Evolutionary conservation across 75 land plant species (phyloP).

Genomic region (Sequoia sempervirens): DNA sequence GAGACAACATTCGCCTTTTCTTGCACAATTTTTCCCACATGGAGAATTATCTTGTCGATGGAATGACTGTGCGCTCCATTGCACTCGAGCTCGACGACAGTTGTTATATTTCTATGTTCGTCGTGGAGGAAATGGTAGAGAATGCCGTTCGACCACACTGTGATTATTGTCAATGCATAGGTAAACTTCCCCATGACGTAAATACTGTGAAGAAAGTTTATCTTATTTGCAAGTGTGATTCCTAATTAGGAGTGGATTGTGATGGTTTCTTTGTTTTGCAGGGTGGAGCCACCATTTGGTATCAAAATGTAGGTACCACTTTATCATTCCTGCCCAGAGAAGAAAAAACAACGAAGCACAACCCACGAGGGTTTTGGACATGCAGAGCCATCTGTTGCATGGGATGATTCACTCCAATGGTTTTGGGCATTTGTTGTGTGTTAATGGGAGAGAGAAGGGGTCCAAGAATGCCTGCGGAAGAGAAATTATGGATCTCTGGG

Average conservation of each 20-base stretch:
- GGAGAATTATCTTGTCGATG: constrained; percentile 30
- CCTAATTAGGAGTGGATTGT: background rate
- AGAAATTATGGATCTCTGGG: constrained; percentile 90
- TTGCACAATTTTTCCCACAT: constrained; percentile 48
- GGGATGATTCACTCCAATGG: constrained; percentile 94
- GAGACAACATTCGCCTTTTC: constrained; percentile 70
- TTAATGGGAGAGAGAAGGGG: constrained; percentile 76
- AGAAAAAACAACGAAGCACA: constrained; percentile 19
- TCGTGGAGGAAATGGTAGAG: constrained; percentile 54
- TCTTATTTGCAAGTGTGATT: background rate
- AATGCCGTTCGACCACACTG: constrained; percentile 51
- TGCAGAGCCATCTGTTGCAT: constrained; percentile 53
- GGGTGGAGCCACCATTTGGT: constrained; percentile 94
- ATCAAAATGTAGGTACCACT: constrained; percentile 71
- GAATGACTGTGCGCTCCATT: constrained; percentile 63
- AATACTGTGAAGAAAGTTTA: background rate
- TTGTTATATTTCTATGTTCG: constrained; percentile 42
- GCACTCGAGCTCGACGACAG: constrained; percentile 54
- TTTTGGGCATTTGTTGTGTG: constrained; percentile 73
- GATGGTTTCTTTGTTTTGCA: constrained; percentile 10
- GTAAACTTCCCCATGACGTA: constrained; percentile 20
- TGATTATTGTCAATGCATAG: constrained; percentile 71
- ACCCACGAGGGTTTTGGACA: constrained; percentile 23
- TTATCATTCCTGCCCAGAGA: constrained; percentile 65
- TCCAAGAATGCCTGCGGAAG: constrained; percentile 55